Evolutionary conservation across 2,329 filamentous ascomycete genomes (phyloP), one percentile per base, ranked within the genome.

Genomic region (Venturia asperata): DNA sequence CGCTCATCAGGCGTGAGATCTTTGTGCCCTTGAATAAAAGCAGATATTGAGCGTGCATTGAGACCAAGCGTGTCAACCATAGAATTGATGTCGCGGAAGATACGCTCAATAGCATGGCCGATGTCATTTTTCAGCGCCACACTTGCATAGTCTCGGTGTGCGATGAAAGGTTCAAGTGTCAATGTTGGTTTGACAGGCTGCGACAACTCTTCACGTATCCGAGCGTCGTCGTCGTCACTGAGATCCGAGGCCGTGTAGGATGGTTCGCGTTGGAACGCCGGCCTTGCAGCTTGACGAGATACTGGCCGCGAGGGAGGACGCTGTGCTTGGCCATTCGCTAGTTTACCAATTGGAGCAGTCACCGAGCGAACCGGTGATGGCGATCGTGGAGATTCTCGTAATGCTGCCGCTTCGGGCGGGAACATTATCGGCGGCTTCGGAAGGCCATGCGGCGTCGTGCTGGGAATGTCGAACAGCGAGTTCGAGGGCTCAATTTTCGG

Each of bases 1-100:
- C 89, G 82, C 43, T 84, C 78, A 63, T 82, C 79, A 62, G 79
- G 75, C 52, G 80, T 76, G 62, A 85, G 79, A 13, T 80, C 80
- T 9, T 42, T 66, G 69, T 95, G 89, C 9, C 88, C 90, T 65
- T 84, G 81, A 55, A 92, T 76, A 70, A 83, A 87, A 0, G 81
- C 78, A 24, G 80, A 76, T 52, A 88, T 71, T 9, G 82, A 86
- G 19, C 93, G 84, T 6, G 90, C 86, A 73, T 97, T 97, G 62
- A 97, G 83, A 11, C 93, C 93, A 49, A 97, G 79, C 0, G 90
- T 93, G 71, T 97, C 91, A 55, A 99, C 87, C 94, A 97, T 99
- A 15, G 90, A 90, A 74, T 94, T 93, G 73, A 93, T 90, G 71
- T 93, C 90, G 56, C 88, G 84, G 74, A 90, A 94, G 63, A 82